Base-by-base conservation (phyloP, 2,329 filamentous ascomycete species). In the Onygenales sp. region DNA sequence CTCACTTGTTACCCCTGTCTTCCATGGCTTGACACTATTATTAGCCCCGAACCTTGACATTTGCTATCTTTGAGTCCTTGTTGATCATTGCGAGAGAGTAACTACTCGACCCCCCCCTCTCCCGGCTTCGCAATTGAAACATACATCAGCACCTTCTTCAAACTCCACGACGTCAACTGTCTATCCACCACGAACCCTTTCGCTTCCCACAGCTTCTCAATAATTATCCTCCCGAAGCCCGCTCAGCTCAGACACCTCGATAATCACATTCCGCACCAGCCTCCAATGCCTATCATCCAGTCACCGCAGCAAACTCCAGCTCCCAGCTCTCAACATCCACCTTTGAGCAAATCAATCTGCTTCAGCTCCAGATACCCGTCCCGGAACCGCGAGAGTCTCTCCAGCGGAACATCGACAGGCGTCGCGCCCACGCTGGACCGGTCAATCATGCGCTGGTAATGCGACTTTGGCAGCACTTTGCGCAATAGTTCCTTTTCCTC, bases 261-360 rank as follows among this genome's bases (percentile, higher is more conserved):
- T 37, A 14, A 55, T 56, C 13, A 63, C 44, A 17, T 60, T 62
- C 3, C 49, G 48, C n/a, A 61, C 48, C 34, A 57, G 48, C 2
- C 13, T 37, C 61, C 61, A 64, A 44, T 64, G 56, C 2, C n/a
- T 40, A 32, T 61, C 61, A 42, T 61, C 57, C 6, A 65, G 11
- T 11, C 61, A 62, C 2, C 48, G 34, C 2, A 63, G 46, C 4
- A 63, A 59, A 2, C 17, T 57, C 58, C 13, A 65, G 45, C 47
- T 65, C 62, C 5, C 47, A 55, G 11, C 61, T 58, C 51, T 64
- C 62, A 5, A 65, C 61, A 39, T 65, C 63, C 13, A 64, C 54
- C 53, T 65, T 65, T 65, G 47, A 65, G 52, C n/a, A 65, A 42
- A 43, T 64, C 61, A 39, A 64, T 60, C 6, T 52, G 49, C 9